Evolutionary conservation across 768 basidiomycete species (phyloP), one percentile per base, ranked within the genome.

Genomic region (Saitozyma podzolica): DNA sequence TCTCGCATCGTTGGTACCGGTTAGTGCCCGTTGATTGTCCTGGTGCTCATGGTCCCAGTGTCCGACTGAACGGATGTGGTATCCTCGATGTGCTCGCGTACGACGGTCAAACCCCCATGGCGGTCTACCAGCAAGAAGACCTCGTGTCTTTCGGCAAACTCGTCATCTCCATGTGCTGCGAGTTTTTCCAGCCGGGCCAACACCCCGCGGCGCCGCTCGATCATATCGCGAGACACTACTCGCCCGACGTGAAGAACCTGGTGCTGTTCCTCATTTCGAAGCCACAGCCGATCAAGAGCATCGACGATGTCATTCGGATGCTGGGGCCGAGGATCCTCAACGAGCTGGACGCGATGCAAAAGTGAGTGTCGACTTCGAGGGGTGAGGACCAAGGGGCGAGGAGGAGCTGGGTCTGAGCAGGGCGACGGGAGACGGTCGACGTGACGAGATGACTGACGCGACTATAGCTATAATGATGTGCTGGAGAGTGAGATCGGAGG

Each of bases 1-100:
- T 7, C n/a, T 40, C 41, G 6, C 29, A 14, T 11, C n/a, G 5
- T 20, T 9, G 56, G 43, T 41, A 11, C 10, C 4, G 3, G 20
- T 42, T 0, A 50, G 5, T 29, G 29, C 29, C 29, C 29, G 29
- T 29, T 29, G 29, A 5, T 29, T 5, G 29, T 29, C 29, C 29
- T 5, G 2, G 29, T 37, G 58, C 50, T 63, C 49, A 65, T 9
- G 13, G 39, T 8, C 8, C 37, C 59, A 91, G 93, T 54, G 78
- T 97, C 39, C 87, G 92, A n/a, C 84, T 98, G 47, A 85, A 88
- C 65, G 89, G 91, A 0, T 92, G 91, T 63, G 91, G 91, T 0
- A 83, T 96, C 42, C 83, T 91, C 52, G 95, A 99, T 69, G 88
- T 96, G 6, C 82, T 97, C 49, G 84, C 86, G 67, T 87, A 89